Evolutionary conservation across 2,329 filamentous ascomycete species (phyloP), one percentile per base, ranked within the genome.

Genomic region (Monosporascus cannonballus): DNA sequence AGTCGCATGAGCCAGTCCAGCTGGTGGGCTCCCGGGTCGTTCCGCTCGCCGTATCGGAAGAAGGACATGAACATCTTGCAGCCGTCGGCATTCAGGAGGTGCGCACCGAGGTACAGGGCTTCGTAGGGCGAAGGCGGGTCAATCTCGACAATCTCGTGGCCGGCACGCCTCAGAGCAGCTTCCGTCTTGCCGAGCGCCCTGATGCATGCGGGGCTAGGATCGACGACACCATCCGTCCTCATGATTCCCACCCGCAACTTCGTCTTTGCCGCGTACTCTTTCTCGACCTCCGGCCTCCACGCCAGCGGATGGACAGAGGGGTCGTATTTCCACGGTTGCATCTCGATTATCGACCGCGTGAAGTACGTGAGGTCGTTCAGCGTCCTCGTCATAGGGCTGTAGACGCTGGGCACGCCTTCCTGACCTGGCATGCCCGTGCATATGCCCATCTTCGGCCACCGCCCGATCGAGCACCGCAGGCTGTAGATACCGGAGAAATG

Each of bases 401-500:
- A 96, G 20, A 96, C 90, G 57, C 87, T 89, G 1, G 90, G 85
- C 34, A 96, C 84, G 1, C 91, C 92, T 66, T 96, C 93, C 67
- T 96, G 91, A 0, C 93, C 93, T 0, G 89, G 84, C 90, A 96
- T 96, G 62, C 87, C 92, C 0, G 92, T 96, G 56, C 81, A 82
- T 67, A 90, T 85, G 9, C 90, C 90, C 42, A 83, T 79, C 69
- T 95, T 96, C 1, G 90, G 90, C 90, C 92, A 96, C 48, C 92
- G 80, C 2, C 93, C 92, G 1, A 89, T 95, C 3, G 89, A 92
- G 71, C 92, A 96, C 37, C 89, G 84, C 24, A 96, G 73, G 18
- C 87, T 87, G 70, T 96, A 96, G 67, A 93, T 90, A 8, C 92
- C 92, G 2, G 88, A 88, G 74, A 91, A 96, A 61, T 96, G 90